A percentile compares a stretch with the other conserved stretches of the same genome.
Conservation (phyloP, 1,139 yeast genomes). For the Diutina pseudorugosa region DNA sequence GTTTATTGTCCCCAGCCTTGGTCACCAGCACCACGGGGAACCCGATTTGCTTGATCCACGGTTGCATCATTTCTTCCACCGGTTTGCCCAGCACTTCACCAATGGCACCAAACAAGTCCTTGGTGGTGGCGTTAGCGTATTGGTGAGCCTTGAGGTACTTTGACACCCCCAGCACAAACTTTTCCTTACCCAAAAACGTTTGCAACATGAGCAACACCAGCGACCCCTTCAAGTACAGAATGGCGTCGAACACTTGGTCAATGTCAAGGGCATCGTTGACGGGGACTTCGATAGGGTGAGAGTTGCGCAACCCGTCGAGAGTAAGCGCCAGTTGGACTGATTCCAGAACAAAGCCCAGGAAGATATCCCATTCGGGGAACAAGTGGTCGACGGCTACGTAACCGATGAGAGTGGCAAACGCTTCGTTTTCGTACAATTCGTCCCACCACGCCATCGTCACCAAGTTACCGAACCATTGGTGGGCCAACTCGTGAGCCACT, state of each 20-base stretch:
- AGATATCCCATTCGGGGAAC: constrained; percentile 48
- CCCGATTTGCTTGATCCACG: constrained; percentile 18
- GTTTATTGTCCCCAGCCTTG: constrained; percentile 10
- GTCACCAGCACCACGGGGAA: constrained; percentile 15
- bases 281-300: constrained; percentile 50
- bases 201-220: constrained; percentile 18
- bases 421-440: constrained; percentile 52
- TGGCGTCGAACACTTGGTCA: constrained; percentile 40
- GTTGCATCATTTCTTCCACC: constrained; percentile 15
- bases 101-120: constrained; percentile 17
- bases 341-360: constrained; percentile 39
- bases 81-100: constrained; percentile 14
- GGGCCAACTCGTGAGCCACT: constrained; percentile 52
- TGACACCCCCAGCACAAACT: constrained; percentile 17
- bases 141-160: constrained; percentile 15
- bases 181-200: constrained; percentile 15
- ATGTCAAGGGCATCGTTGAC: constrained; percentile 42
- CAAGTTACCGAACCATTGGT: constrained; percentile 54
- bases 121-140: constrained; percentile 18
- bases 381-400: constrained; percentile 38
- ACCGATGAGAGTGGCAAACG: constrained; percentile 52
- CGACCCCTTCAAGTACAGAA: constrained; percentile 18
- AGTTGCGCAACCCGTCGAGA: constrained; percentile 40
- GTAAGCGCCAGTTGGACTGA: constrained; percentile 39
- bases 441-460: constrained; percentile 60